phyloP scores from a whole-genome alignment of 2,329 filamentous ascomycete genomes.

The Aspergillus texensis region DNA sequence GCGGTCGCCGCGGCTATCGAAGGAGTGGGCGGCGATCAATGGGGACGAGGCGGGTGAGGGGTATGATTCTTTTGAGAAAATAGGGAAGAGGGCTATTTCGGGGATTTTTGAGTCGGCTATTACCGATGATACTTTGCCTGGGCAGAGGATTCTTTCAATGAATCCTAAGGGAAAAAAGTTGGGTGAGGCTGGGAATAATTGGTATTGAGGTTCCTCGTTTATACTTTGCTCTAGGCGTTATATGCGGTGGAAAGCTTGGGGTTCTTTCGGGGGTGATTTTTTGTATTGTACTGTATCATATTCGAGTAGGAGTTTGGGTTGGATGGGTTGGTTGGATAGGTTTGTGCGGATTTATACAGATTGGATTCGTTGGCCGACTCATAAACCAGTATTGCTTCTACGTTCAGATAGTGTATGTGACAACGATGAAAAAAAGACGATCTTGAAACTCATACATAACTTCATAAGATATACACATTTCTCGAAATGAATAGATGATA shows the following conservation, averaged over 20 bases:
- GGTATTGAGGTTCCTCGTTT: constrained; percentile 52
- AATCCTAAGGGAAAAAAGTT: constrained; percentile 59
- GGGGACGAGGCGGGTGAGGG: constrained; percentile 37
- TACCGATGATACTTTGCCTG: constrained; percentile 57
- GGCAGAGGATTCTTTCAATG: constrained; percentile 60
- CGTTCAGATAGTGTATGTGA: background rate
- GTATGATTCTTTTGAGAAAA: constrained; percentile 58
- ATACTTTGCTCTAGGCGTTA: constrained; percentile 4
- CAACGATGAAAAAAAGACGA: background rate
- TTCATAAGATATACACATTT: background rate
- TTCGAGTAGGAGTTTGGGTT: background rate
- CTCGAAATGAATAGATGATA: background rate
- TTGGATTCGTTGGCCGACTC: background rate
- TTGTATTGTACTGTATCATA: background rate
- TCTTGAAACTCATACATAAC: background rate
- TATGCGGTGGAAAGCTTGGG: background rate
- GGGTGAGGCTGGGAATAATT: constrained; percentile 59
- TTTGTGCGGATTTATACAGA: background rate
- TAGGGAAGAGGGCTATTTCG: constrained; percentile 59
- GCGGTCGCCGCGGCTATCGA: constrained; percentile 47
- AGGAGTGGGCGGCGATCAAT: constrained; percentile 61
- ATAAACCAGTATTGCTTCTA: background rate
- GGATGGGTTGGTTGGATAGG: background rate
- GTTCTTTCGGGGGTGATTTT: background rate
- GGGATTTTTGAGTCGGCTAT: constrained; percentile 62